Base-by-base conservation (phyloP, 2,329 filamentous ascomycete species). In the Scortechinia acanthostroma region DNA sequence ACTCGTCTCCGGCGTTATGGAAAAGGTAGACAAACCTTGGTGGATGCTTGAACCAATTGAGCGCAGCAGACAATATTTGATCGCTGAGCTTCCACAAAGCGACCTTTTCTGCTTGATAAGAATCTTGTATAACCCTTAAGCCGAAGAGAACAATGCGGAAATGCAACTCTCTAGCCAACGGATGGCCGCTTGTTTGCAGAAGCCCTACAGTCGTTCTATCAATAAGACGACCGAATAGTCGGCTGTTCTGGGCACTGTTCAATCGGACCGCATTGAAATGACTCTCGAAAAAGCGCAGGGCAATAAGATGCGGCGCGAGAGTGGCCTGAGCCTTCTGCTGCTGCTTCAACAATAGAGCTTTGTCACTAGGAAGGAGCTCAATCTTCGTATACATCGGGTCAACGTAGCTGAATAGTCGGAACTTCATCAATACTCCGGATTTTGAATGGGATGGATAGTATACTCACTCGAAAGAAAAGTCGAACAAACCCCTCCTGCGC, bases 261-360 rank as follows among this genome's bases (percentile, higher is more conserved):
- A 96, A 72, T n/a, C 91, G 79, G 13, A 87, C 91, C 2, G 94
- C 90, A 59, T 90, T 95, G 68, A 95, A 98, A 60, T 97, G 91
- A 56, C 93, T 98, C 48, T 80, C 83, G 49, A 99, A 78, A 60
- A 97, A 95, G 51, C 95, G 89, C 23, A 96, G 66, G 21, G 97
- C 66, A 20, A 87, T 82, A 45, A 88, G 81, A 61, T 98, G 93
- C 3, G 93, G 93, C 4, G 88, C 83, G 30, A 98, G 78, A 44
- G 91, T 68, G 55, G 93, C 86, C 55, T 95, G 88, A 2, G 90
- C 83, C 21, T 77, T 68, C 54, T 93, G 86, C 56, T 91, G 89
- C 44, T 82, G 78, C 62, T 83, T 88, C 15, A 80, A 74, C 51
- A 96, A 70, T 14, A 76, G 68, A 46, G 83, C 80, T 54, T 88